A percentile compares a stretch with the other conserved stretches of the same genome.
Conservation (phyloP, 1,139 yeast species). For the Geotrichum reessii region DNA sequence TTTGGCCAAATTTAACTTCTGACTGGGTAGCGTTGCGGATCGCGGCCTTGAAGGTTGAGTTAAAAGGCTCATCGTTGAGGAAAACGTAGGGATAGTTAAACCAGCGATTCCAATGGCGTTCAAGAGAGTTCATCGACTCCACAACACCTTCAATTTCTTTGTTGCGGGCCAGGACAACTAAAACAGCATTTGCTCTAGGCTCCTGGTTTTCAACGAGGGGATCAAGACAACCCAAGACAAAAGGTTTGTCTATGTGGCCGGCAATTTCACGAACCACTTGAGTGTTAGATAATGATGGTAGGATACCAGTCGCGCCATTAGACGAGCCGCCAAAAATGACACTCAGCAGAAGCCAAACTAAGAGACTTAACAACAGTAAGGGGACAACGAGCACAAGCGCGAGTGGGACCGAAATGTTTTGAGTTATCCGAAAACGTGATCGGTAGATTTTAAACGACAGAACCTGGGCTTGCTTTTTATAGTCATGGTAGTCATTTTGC, state of each 20-base stretch:
- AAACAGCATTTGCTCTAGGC: constrained; percentile 63
- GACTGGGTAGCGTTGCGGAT: constrained; percentile 50
- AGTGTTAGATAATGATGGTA: constrained; percentile 12
- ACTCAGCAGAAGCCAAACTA: constrained; percentile 1
- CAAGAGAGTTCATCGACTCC: constrained; percentile 63
- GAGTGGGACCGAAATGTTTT: constrained; percentile 17
- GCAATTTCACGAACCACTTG: constrained; percentile 17
- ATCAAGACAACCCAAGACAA: constrained; percentile 32
- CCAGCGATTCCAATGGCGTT: constrained; percentile 86
- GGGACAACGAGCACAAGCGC: constrained; percentile 10
- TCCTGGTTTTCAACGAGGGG: constrained; percentile 28
- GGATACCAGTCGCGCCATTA: background rate
- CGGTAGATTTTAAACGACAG: background rate
- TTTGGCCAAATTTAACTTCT: constrained; percentile 57
- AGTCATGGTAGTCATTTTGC: background rate
- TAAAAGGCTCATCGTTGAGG: constrained; percentile 70
- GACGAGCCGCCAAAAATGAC: background rate
- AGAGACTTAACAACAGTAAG: background rate
- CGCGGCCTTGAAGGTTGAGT: constrained; percentile 51
- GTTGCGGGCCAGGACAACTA: constrained; percentile 78
- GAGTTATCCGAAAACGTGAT: constrained; percentile 14
- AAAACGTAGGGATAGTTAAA: constrained; percentile 86
- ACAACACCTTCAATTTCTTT: constrained; percentile 65
- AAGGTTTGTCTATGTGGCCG: constrained; percentile 16
- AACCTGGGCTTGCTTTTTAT: background rate